A percentile compares a stretch with the other conserved stretches of the same genome.
These are phyloP conservation scores for Isabelozyma pseudorhagii DNA, from an alignment of 805 yeast genomes.

Conservation along the genomic window DNA sequence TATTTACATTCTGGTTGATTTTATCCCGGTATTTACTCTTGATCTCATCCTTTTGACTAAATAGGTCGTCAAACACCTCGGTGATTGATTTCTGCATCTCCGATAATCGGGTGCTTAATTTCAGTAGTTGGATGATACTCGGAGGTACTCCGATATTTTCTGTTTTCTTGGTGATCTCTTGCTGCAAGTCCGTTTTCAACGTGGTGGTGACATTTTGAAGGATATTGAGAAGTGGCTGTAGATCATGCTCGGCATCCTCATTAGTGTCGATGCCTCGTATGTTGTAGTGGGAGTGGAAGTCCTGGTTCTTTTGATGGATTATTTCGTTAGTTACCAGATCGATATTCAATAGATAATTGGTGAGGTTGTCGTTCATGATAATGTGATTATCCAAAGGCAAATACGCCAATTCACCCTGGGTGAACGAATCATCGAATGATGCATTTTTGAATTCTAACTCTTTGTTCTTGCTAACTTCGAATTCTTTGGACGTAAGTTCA, in stretches of 20 bases:
- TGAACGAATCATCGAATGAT: conserved; percentile 9
- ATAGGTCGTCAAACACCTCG: conserved; percentile 16
- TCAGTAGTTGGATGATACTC: conserved; percentile 6
- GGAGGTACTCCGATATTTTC: not conserved
- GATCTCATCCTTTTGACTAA: conserved; percentile 12
- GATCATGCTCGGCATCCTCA: not conserved
- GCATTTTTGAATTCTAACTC: not conserved
- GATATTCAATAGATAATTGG: conserved; percentile 24
- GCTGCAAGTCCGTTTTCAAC: not conserved
- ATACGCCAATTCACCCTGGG: conserved; percentile 19
- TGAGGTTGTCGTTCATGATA: conserved; percentile 22
- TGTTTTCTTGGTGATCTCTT: not conserved
- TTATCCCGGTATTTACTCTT: conserved; percentile 19
- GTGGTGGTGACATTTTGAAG: conserved; percentile 1
- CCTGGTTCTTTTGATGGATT: conserved; percentile 2
- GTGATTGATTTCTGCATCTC: conserved; percentile 14
- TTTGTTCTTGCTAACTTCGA: not conserved
- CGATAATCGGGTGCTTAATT: conserved; percentile 15
- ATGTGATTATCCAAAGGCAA: conserved; percentile 5
- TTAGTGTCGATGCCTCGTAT: not conserved
- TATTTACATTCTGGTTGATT: conserved; percentile 22
- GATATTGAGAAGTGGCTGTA: conserved; percentile 4
- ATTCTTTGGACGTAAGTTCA: not conserved
- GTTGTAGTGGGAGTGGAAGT: not conserved
- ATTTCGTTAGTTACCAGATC: conserved; percentile 19